A percentile compares a stretch with the other conserved stretches of the same genome.
Conservation (phyloP, 2,329 filamentous ascomycete genomes). For the Talaromyces sp. region DNA sequence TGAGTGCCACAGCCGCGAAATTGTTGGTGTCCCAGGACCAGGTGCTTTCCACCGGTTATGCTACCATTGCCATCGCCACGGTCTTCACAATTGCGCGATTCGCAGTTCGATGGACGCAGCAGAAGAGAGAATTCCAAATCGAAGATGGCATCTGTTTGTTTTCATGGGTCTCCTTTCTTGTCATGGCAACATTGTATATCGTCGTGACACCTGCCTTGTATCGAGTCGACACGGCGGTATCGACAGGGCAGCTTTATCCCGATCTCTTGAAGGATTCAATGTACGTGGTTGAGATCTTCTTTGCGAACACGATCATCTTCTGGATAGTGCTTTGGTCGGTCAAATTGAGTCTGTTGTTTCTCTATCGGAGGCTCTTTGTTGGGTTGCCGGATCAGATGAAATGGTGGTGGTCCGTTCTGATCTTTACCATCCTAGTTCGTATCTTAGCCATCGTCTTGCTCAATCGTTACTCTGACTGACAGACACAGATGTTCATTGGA, state of each 20-base stretch:
- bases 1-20: slow-evolving; percentile 11
- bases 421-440: slow-evolving; percentile 34
- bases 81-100: slow-evolving; percentile 20
- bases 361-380: slow-evolving; percentile 38
- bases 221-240: slow-evolving; percentile 26
- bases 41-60: slow-evolving; percentile 19
- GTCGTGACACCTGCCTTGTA: slow-evolving; percentile 34
- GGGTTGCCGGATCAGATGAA: slow-evolving; percentile 32
- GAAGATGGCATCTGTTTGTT: slow-evolving; percentile 18
- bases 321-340: slow-evolving; percentile 41
- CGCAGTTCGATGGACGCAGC: slow-evolving; percentile 12
- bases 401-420: slow-evolving; percentile 37
- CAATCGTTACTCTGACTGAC: neutral
- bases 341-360: slow-evolving; percentile 39
- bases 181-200: slow-evolving; percentile 33
- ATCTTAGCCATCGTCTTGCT: neutral
- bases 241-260: slow-evolving; percentile 24
- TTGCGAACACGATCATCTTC: slow-evolving; percentile 37
- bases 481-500: slow-evolving; percentile 33
- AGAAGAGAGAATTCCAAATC: slow-evolving; percentile 10
- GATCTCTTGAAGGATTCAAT: slow-evolving; percentile 30
- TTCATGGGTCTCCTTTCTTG: slow-evolving; percentile 27
- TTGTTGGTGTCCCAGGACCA: slow-evolving; percentile 14
- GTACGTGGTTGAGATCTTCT: slow-evolving; percentile 37
- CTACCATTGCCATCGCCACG: slow-evolving; percentile 21